Base-by-base conservation (phyloP, 176 grass and related monocot genomes). In the Aegilops umbellulata region DNA sequence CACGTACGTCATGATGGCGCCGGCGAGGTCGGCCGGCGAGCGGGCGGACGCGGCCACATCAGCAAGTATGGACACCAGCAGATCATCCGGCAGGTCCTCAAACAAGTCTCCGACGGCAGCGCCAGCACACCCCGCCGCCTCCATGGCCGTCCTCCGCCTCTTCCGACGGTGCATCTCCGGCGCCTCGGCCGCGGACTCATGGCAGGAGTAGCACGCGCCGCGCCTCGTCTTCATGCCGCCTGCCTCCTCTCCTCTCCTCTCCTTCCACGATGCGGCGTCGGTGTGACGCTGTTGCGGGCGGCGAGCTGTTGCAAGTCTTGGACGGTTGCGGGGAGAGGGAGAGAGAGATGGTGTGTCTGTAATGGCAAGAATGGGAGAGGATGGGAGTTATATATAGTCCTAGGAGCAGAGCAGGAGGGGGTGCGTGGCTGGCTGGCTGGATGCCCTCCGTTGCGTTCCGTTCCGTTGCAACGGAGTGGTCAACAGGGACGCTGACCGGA, bases 21-120 rank as follows among this genome's bases (percentile, higher is more conserved):
- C 89, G 78, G 91, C 83, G 81, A 95, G 91, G 78, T 95, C 93
- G 31, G 81, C 83, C 22, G 91, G 93, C 3, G 83, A 87, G 6
- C 61, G 14, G 16, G 93, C 93, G 15, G 93, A 83, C 24, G 91
- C 65, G 5, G 88, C 89, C 1, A 98, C 92, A 65, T 90, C 84
- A 41, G 66, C 80, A 4, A 98, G 88, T 13, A 98, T 89, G 4
- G 88, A 92, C 35, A 95, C 57, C 62, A 98, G 81, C 10, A 98
- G 77, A 49, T 98, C 96, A 70, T 95, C 91, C 3, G 89, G 90
- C 8, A 98, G 84, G 39, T 74, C 86, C 8, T 95, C 90, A 17
- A 98, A 98, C 58, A 80, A 65, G 67, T 98, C 87, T 3, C 66
- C 65, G 19, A 23, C 10, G 39, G 17, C 42, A 11, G 11, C 84